phyloP scores from a whole-genome alignment of 257 asterid species.

The Jacaranda copaia region DNA sequence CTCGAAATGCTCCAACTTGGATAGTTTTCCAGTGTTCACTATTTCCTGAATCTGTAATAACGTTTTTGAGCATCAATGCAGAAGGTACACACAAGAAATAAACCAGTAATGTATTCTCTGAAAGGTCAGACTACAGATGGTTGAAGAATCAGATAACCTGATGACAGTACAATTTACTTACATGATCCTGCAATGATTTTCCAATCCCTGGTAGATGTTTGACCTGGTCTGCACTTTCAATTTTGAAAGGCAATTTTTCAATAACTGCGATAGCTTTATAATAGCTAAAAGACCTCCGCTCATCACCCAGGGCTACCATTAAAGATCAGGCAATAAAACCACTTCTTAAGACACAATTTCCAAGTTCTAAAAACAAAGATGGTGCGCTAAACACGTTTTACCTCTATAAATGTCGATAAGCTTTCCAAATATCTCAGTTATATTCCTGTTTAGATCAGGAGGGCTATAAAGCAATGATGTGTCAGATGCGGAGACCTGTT shows the following conservation, averaged over 20 bases:
- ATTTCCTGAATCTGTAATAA: conserved; percentile 91
- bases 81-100: conserved; percentile 23
- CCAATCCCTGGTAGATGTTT: conserved; percentile 85
- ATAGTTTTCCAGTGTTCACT: conserved; percentile 87
- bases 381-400: conserved; percentile 35
- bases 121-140: conserved; percentile 27
- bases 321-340: conserved; percentile 33
- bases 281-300: conserved; percentile 94
- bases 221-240: conserved; percentile 87
- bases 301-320: conserved; percentile 87
- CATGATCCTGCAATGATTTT: conserved; percentile 93
- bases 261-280: conserved; percentile 87
- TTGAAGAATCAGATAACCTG: conserved; percentile 21
- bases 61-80: conserved; percentile 39
- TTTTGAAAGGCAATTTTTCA: conserved; percentile 89
- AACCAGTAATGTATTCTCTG: conserved; percentile 22
- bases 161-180: conserved; percentile 46
- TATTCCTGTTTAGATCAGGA: conserved; percentile 87
- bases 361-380: conserved; percentile 26
- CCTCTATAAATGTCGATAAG: conserved; percentile 94
- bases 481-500: conserved; percentile 63
- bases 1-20: conserved; percentile 95
- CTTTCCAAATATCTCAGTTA: conserved; percentile 86
- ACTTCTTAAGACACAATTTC: conserved; percentile 31
- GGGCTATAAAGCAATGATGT: conserved; percentile 75